phyloP scores from a whole-genome alignment of 208 protist genomes.

The Crithidia bombi region DNA sequence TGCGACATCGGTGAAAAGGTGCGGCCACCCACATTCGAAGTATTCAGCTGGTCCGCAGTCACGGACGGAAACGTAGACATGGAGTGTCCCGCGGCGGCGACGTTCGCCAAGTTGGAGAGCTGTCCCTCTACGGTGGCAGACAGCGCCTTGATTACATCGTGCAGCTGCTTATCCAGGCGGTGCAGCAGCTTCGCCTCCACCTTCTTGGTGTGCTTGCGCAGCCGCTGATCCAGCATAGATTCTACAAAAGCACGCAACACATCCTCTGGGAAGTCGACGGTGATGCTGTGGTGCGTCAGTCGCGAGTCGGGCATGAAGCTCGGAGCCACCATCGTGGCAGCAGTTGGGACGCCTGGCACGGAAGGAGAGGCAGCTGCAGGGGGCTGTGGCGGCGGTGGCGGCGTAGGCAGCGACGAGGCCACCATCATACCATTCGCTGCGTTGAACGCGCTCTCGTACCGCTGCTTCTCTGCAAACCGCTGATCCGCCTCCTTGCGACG shows the following conservation, averaged over 20 bases:
- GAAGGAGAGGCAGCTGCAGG: not conserved
- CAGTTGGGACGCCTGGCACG: not conserved
- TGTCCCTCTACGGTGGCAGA: constrained; percentile 59
- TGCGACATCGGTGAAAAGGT: constrained; percentile 7
- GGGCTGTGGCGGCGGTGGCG: not conserved
- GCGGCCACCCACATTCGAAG: not conserved
- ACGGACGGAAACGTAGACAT: not conserved
- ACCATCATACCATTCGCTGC: constrained; percentile 19
- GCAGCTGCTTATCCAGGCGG: constrained; percentile 74
- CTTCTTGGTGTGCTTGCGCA: constrained; percentile 65
- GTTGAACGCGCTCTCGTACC: not conserved
- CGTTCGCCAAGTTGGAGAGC: constrained; percentile 24
- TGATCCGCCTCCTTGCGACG: constrained; percentile 61
- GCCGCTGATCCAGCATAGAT: constrained; percentile 53
- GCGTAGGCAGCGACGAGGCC: not conserved
- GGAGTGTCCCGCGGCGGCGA: not conserved
- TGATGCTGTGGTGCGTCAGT: constrained; percentile 65
- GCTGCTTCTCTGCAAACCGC: constrained; percentile 33
- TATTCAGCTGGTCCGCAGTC: not conserved
- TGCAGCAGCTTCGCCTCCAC: constrained; percentile 60
- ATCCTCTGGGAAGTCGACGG: constrained; percentile 80
- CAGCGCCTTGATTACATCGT: constrained; percentile 62
- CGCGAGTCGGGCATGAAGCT: not conserved
- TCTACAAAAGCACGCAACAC: constrained; percentile 78
- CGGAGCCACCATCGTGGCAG: not conserved